Conservation (phyloP, 2,329 filamentous ascomycete species). For the Aureobasidium sp. region DNA sequence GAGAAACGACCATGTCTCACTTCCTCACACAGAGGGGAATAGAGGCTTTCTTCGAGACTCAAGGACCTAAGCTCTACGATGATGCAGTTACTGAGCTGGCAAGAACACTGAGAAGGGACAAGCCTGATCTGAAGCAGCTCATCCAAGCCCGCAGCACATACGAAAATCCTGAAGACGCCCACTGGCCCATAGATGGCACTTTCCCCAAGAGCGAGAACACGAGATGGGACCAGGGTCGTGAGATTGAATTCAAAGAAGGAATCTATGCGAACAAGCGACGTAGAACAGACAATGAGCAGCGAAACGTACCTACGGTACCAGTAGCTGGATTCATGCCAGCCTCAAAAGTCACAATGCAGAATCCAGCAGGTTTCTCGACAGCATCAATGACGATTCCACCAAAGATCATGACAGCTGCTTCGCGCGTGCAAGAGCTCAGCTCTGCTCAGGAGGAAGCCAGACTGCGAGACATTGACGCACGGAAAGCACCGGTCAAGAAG, state of each 20-base stretch:
- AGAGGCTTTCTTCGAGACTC: slow-evolving; percentile 47
- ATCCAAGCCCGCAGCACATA: slow-evolving; percentile 42
- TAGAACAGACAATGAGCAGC: neutral
- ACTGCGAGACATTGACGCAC: slow-evolving; percentile 25
- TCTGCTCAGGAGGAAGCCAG: slow-evolving; percentile 29
- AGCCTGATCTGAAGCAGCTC: slow-evolving; percentile 52
- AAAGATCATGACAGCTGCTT: slow-evolving; percentile 33
- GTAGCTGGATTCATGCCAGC: slow-evolving; percentile 18
- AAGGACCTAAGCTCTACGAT: slow-evolving; percentile 64
- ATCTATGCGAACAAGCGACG: neutral
- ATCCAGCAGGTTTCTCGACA: slow-evolving; percentile 24
- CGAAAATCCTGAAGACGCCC: slow-evolving; percentile 57
- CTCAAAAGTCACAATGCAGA: slow-evolving; percentile 23
- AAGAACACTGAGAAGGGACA: slow-evolving; percentile 59
- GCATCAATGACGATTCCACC: slow-evolving; percentile 24
- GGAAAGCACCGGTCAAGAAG: slow-evolving; percentile 25
- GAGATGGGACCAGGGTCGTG: slow-evolving; percentile 31
- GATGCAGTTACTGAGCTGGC: slow-evolving; percentile 59
- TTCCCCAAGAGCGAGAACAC: slow-evolving; percentile 30
- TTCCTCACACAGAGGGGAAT: slow-evolving; percentile 59
- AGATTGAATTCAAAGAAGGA: slow-evolving; percentile 8
- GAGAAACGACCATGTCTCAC: slow-evolving; percentile 60
- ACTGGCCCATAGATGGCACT: slow-evolving; percentile 60
- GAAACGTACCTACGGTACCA: slow-evolving; percentile 1
- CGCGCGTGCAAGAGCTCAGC: slow-evolving; percentile 34